These are phyloP conservation scores for Cladophialophora chaetospira DNA, from an alignment of 2,329 filamentous ascomycete genomes.

Conservation along the genomic window DNA sequence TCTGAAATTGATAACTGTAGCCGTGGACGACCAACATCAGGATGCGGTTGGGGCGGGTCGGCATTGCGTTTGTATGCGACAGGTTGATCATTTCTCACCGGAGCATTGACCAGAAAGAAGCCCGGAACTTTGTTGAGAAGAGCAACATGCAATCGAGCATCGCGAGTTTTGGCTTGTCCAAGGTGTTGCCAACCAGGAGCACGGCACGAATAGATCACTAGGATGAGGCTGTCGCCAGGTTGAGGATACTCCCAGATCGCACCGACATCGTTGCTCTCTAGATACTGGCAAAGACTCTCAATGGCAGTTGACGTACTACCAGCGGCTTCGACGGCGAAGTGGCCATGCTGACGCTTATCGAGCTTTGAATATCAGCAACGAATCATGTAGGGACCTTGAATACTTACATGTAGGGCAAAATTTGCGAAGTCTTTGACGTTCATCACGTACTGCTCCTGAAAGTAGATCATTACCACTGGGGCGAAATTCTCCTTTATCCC, in stretches of 20 bases:
- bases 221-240: slow-evolving; percentile 10
- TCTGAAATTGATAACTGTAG: not conserved
- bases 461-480: too few species aligned
- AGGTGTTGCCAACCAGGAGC: slow-evolving; percentile 17
- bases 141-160: slow-evolving; percentile 19
- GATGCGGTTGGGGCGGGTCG: not conserved
- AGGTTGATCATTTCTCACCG: not conserved
- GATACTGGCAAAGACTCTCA: slow-evolving; percentile 18
- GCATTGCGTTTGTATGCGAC: not conserved
- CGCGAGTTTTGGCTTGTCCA: not conserved
- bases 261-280: slow-evolving; percentile 21
- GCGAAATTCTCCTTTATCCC: too few species aligned
- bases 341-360: not conserved
- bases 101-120: not conserved
- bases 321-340: slow-evolving; percentile 20
- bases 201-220: slow-evolving; percentile 28
- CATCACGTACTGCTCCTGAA: slow-evolving; percentile 17
- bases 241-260: slow-evolving; percentile 30
- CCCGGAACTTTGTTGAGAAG: slow-evolving; percentile 17
- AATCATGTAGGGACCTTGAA: too few species aligned
- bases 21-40: not conserved
- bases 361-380: slow-evolving; percentile 10
- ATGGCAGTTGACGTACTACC: slow-evolving; percentile 15
- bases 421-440: slow-evolving; percentile 1
- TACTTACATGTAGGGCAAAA: slow-evolving; percentile 11